phyloP scores from a whole-genome alignment of 169 alveolate species.

The Plasmodium vinckei region DNA sequence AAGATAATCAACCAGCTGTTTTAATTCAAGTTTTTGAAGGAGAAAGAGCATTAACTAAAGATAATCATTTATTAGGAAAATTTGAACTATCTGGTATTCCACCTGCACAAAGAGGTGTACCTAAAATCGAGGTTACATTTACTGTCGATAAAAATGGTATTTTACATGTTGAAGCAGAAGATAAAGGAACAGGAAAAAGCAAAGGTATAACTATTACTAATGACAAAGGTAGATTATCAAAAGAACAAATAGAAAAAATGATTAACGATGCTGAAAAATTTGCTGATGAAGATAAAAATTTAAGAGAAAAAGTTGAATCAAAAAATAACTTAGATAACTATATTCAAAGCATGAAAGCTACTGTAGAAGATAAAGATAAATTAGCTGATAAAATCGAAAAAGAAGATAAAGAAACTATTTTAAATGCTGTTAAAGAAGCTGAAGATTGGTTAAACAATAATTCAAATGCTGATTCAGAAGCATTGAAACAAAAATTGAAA shows the following conservation, averaged over 20 bases:
- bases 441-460: slow-evolving; percentile 93
- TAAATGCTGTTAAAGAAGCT: slow-evolving; percentile 93
- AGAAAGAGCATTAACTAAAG: slow-evolving; percentile 97
- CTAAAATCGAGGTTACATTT: slow-evolving; percentile 97
- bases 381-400: slow-evolving; percentile 92
- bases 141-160: slow-evolving; percentile 98
- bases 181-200: slow-evolving; percentile 94
- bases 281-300: slow-evolving; percentile 95
- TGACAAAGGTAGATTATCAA: slow-evolving; percentile 96
- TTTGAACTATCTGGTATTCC: slow-evolving; percentile 97
- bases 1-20: slow-evolving; percentile 97
- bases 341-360: slow-evolving; percentile 93
- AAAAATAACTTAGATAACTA: slow-evolving; percentile 95
- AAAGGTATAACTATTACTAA: slow-evolving; percentile 95
- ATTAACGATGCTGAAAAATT: slow-evolving; percentile 95
- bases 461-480: slow-evolving; percentile 95
- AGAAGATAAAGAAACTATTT: slow-evolving; percentile 92
- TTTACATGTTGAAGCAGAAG: slow-evolving; percentile 96
- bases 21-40: slow-evolving; percentile 97
- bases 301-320: slow-evolving; percentile 94
- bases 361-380: slow-evolving; percentile 95
- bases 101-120: slow-evolving; percentile 97
- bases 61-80: slow-evolving; percentile 96
- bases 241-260: slow-evolving; percentile 96
- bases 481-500: slow-evolving; percentile 92